Evolutionary conservation across 2,329 filamentous ascomycete species (phyloP), one percentile per base, ranked within the genome.

Genomic region (Cordyceps cateniannulata): DNA sequence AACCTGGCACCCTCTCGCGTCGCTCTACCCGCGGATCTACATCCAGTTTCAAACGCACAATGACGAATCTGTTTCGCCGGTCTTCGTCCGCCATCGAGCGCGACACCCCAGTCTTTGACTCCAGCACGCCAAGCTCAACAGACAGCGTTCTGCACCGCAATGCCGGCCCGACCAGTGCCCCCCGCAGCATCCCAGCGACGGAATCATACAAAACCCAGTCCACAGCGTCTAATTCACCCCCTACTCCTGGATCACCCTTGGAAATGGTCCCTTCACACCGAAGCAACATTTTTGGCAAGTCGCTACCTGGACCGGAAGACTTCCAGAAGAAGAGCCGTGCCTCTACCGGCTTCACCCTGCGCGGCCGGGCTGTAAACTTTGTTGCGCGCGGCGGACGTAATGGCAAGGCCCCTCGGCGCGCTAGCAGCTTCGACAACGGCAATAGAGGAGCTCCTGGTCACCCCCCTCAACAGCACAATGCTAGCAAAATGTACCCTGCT

Each of bases 251-350:
- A 49, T 78, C 77, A 22, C 73, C 75, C 5, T 69, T 80, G 51
- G 76, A 78, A 62, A 78, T 78, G 74, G 68, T 72, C 12, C 65
- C 72, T 45, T 63, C 69, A 12, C 62, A 69, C 16, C 68, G 62
- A 29, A 61, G 66, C 59, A 60, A 27, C 49, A 59, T 62, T 48
- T 62, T 69, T 38, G 68, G 72, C 45, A 70, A 62, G 52, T 62
- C 69, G 42, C 66, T 80, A 35, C 78, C 81, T 10, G 73, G 69
- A 1, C 68, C 75, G 3, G 72, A 74, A 3, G 80, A 81, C 62
- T 81, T 82, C 54, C 73, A 75, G 58, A 77, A 76, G 65, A 85
- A 84, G 71, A 75, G 75, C 61, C 78, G 81, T 18, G 75, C 80
- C 5, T 75, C 76, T 2, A 85, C 82, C 5, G 81, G 80, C 25